Evolutionary conservation across 345 rosid species (phyloP).

Genomic region (Eucalyptus dawsonii): DNA sequence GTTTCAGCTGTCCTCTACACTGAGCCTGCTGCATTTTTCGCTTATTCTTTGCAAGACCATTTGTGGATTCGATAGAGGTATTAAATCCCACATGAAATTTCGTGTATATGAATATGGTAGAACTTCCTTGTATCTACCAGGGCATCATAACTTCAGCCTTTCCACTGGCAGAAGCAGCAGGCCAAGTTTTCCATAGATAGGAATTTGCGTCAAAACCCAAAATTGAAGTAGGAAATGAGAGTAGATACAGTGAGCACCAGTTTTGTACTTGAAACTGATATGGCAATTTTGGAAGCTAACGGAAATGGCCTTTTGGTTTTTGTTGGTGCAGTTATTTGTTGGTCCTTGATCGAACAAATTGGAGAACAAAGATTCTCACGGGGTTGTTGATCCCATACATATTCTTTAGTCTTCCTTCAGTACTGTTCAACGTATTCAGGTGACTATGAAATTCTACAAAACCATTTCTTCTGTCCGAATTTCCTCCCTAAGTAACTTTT

Average conservation of each 20-base stretch:
- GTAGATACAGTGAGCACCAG: background rate
- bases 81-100: background rate
- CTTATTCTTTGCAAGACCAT: background rate
- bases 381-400: constrained; percentile 84
- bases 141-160: background rate
- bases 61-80: background rate
- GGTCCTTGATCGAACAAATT: constrained; percentile 87
- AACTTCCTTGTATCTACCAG: background rate
- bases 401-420: constrained; percentile 69
- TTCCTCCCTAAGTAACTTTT: background rate
- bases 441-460: background rate
- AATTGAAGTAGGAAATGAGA: background rate
- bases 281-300: background rate
- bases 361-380: constrained; percentile 91
- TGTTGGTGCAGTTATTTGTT: constrained; percentile 52
- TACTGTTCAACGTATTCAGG: constrained; percentile 70
- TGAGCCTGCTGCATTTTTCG: background rate
- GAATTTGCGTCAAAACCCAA: background rate
- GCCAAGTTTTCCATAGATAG: background rate
- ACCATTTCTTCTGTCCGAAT: background rate
- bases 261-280: background rate
- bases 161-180: background rate
- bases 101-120: background rate
- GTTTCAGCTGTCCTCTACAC: background rate
- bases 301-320: background rate